Base-by-base conservation (phyloP, 768 basidiomycete species). In the Tephrocybe sp. region DNA sequence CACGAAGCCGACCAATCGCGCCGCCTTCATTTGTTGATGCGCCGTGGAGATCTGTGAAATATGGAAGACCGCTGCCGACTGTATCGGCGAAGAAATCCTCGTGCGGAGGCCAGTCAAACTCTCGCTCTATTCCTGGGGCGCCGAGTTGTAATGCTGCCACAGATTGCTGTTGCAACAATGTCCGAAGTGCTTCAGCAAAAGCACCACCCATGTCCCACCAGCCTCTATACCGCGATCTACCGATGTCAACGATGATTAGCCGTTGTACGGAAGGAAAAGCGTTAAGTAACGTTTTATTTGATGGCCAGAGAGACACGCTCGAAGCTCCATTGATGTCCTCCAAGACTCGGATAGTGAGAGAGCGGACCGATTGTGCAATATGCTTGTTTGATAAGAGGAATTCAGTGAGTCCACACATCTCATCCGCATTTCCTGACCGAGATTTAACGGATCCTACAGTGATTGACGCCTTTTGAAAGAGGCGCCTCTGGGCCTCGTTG, bases 171-270 rank as follows among this genome's bases (percentile, higher is more conserved):
- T 40, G 38, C 15, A 48, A 9, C 20, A 40, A 39, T 30, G 25
- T 18, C 30, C 28, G 48, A 4, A 48, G 28, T 40, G 48, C 48
- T 15, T 48, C 26, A 5, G 38, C 6, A 33, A 48, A 48, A 15
- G 23, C 48, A 3, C 48, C 48, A 14, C 15, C 10, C 38, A 40
- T 40, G 28, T 48, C 28, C 48, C 38, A 48, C 48, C 48, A 48
- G 6, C 28, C 48, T 15, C 48, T 48, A 17, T 40, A 40, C 2
- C 38, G 48, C 6, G 48, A 48, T 32, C 20, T 37, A 20, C 37
- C 20, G 24, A 48, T 38, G n/a, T 48, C 48, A 21, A 32, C 48
- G 12, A 48, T n/a, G 7, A 17, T n/a, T 8, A 33, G 20, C 15
- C 30, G 4, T 17, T 33, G 48, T 8, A 48, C 28, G 8, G 18